A percentile compares a stretch with the other conserved stretches of the same genome.
Evolutionary conservation across 2,329 filamentous ascomycete genomes (phyloP).

Genomic region (Cladosporium sp.): DNA sequence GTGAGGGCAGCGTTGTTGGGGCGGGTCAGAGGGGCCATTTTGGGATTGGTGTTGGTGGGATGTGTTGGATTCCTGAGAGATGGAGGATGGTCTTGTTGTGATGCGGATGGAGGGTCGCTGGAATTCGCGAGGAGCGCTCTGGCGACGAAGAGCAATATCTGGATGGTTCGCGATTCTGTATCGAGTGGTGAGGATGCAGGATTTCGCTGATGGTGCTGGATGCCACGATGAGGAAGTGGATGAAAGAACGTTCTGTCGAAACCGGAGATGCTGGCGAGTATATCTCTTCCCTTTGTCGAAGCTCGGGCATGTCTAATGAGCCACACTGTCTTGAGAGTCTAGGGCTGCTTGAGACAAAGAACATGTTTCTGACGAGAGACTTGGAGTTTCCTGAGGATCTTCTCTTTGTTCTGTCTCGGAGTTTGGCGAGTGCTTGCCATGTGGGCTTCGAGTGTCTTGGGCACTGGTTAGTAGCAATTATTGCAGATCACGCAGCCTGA

Average conservation of each 20-base stretch:
- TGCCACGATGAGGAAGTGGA: background rate
- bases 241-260: background rate
- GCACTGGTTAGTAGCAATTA: no score
- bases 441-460: background rate
- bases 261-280: background rate
- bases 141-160: background rate
- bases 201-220: background rate
- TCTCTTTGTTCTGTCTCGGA: background rate
- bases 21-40: conserved; percentile 36
- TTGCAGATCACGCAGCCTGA: no score
- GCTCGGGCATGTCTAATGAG: background rate
- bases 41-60: background rate
- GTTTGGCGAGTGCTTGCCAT: background rate
- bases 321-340: background rate
- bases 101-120: background rate
- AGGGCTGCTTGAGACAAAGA: background rate
- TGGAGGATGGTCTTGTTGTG: background rate
- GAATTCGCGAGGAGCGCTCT: background rate
- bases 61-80: no score
- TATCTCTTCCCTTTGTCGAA: background rate
- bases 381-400: background rate
- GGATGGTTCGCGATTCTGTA: background rate
- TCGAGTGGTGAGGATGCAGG: background rate
- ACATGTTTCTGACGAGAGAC: background rate
- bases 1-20: conserved; percentile 46